A percentile compares a stretch with the other conserved stretches of the same genome.
Conservation (phyloP, 2,329 filamentous ascomycete genomes). For the Exophiala sp. region DNA sequence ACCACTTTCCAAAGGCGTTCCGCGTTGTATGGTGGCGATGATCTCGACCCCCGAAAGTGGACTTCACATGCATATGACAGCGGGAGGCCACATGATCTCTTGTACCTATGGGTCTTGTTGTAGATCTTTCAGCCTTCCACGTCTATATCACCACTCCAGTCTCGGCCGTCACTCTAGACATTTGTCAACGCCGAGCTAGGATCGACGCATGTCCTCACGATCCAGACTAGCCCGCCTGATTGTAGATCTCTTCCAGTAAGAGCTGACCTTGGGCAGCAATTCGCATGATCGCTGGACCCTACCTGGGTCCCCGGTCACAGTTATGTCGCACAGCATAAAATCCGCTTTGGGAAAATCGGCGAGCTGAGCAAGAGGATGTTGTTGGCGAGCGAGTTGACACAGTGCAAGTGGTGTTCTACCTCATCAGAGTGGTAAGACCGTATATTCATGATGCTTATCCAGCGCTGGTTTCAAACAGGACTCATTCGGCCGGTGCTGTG, state of each 20-base stretch:
- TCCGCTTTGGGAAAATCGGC: neutral
- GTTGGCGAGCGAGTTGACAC: too few species aligned
- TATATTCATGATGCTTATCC: too few species aligned
- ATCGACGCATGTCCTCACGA: neutral
- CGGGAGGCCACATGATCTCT: slow-evolving; percentile 9
- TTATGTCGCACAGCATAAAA: neutral
- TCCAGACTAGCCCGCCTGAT: neutral
- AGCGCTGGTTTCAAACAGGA: too few species aligned
- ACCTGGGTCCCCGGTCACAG: neutral
- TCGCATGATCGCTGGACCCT: neutral
- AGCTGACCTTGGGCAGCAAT: neutral
- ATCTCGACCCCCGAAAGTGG: slow-evolving; percentile 7
- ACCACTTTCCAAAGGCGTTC: slow-evolving; percentile 1
- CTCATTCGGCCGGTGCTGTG: too few species aligned
- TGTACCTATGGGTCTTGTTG: too few species aligned
- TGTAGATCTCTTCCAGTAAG: neutral
- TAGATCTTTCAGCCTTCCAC: slow-evolving; percentile 1
- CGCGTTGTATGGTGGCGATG: neutral
- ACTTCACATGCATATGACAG: slow-evolving; percentile 23
- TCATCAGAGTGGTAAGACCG: too few species aligned
- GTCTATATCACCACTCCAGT: neutral
- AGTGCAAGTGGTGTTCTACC: too few species aligned
- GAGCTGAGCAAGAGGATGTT: too few species aligned
- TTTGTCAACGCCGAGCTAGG: neutral
- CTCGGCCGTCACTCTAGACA: neutral